Evolutionary conservation across 164 flowering plant genomes (phyloP).

Genomic region (Malania oleifera): DNA sequence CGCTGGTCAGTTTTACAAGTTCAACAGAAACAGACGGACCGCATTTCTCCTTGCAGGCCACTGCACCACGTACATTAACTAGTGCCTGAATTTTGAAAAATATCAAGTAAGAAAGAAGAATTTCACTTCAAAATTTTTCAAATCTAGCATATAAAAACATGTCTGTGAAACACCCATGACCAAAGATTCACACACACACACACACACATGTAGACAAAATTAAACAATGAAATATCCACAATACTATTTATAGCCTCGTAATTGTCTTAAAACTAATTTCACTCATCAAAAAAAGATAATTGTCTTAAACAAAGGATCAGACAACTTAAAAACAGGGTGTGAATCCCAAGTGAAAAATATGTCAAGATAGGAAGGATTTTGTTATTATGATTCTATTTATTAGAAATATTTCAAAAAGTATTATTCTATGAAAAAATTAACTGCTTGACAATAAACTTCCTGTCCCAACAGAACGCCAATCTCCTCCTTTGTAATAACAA

Average conservation of each 20-base stretch:
- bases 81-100: slow-evolving; percentile 52
- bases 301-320: too few relatives aligned
- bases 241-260: background rate
- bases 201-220: background rate
- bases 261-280: background rate
- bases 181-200: background rate
- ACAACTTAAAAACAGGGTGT: too few relatives aligned
- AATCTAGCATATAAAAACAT: background rate
- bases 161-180: background rate
- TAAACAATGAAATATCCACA: background rate
- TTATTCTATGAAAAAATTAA: too few relatives aligned
- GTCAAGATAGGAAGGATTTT: too few relatives aligned
- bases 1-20: slow-evolving; percentile 43
- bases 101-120: slow-evolving; percentile 1
- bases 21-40: slow-evolving; percentile 56
- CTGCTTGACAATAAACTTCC: background rate
- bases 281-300: too few relatives aligned
- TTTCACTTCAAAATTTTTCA: background rate
- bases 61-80: slow-evolving; percentile 69
- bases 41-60: slow-evolving; percentile 83
- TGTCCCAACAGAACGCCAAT: background rate
- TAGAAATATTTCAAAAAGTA: too few relatives aligned
- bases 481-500: too few relatives aligned
- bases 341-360: too few relatives aligned
- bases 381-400: too few relatives aligned